Percentiles rank a stretch among this genome's conserved stretches.
These are phyloP conservation scores for Phytophthora palmivora DNA, from an alignment of 352 stramenopile genomes.

Conservation along the genomic window DNA sequence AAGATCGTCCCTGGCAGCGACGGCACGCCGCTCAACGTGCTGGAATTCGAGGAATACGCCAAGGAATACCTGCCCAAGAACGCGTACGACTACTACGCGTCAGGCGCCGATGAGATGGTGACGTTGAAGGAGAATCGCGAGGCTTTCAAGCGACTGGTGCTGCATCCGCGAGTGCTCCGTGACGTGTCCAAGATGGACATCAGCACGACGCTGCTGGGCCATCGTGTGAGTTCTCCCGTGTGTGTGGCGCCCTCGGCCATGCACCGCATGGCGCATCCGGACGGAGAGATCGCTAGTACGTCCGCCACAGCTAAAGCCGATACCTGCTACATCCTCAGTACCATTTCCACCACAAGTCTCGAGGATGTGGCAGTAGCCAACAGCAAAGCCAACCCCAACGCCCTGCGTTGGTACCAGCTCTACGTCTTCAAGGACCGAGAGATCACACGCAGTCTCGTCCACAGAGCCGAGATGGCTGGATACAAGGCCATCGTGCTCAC, in stretches of 20 bases:
- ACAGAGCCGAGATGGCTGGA: slow-evolving; percentile 92
- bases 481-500: slow-evolving; percentile 96
- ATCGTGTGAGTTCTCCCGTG: slow-evolving; percentile 92
- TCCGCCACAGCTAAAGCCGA: slow-evolving; percentile 84
- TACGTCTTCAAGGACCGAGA: slow-evolving; percentile 96
- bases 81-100: slow-evolving; percentile 93
- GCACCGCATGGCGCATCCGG: slow-evolving; percentile 96
- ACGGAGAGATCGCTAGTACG: slow-evolving; percentile 92
- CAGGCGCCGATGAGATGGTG: slow-evolving; percentile 94
- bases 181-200: slow-evolving; percentile 94
- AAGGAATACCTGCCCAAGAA: slow-evolving; percentile 92
- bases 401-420: slow-evolving; percentile 95
- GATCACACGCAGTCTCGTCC: slow-evolving; percentile 92
- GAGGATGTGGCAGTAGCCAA: slow-evolving; percentile 68
- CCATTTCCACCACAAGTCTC: slow-evolving; percentile 62
- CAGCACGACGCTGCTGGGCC: slow-evolving; percentile 92
- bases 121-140: slow-evolving; percentile 79
- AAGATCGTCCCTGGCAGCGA: slow-evolving; percentile 84
- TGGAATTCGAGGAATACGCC: slow-evolving; percentile 92
- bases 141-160: slow-evolving; percentile 93
- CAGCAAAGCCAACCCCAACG: slow-evolving; percentile 65
- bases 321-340: slow-evolving; percentile 93
- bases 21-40: slow-evolving; percentile 83
- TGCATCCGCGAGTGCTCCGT: slow-evolving; percentile 94
- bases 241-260: slow-evolving; percentile 93